Conservation (phyloP, 495 filamentous ascomycete species). For the Aspergillus biplanus region DNA sequence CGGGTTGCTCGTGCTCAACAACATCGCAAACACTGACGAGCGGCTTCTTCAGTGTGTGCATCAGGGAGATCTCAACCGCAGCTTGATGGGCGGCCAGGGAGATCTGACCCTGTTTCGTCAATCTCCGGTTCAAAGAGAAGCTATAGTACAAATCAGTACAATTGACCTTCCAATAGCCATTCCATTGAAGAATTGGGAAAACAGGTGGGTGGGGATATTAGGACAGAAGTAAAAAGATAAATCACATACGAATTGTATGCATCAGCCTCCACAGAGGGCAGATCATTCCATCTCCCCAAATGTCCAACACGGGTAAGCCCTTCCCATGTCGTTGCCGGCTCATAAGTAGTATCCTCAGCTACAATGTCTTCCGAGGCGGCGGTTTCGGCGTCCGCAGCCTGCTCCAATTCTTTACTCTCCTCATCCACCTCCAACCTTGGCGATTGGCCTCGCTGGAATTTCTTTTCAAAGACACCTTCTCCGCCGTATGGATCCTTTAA, state of each 20-base stretch:
- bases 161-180: neutral
- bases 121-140: conserved; percentile 28
- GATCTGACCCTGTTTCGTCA: conserved; percentile 26
- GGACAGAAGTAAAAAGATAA: neutral
- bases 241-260: conserved; percentile 34
- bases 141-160: conserved; percentile 15
- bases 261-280: conserved; percentile 27
- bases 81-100: conserved; percentile 41
- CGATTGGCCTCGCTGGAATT: conserved; percentile 28
- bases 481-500: conserved; percentile 56
- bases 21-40: conserved; percentile 35
- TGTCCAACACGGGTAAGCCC: conserved; percentile 62
- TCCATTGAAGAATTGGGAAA: neutral
- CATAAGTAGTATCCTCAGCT: conserved; percentile 44
- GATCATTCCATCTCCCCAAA: conserved; percentile 49
- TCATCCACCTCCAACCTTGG: conserved; percentile 21
- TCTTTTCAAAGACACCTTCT: conserved; percentile 37
- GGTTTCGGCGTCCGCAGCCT: conserved; percentile 12
- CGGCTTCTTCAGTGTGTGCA: conserved; percentile 41
- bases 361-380: conserved; percentile 16
- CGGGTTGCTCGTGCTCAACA: conserved; percentile 32
- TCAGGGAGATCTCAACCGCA: conserved; percentile 52
- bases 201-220: neutral
- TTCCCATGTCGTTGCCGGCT: conserved; percentile 58
- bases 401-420: neutral